A percentile compares a stretch with the other conserved stretches of the same genome.
These are phyloP conservation scores for Penicillium griseofulvum DNA, from an alignment of 2,329 filamentous ascomycete genomes.

Conservation along the genomic window DNA sequence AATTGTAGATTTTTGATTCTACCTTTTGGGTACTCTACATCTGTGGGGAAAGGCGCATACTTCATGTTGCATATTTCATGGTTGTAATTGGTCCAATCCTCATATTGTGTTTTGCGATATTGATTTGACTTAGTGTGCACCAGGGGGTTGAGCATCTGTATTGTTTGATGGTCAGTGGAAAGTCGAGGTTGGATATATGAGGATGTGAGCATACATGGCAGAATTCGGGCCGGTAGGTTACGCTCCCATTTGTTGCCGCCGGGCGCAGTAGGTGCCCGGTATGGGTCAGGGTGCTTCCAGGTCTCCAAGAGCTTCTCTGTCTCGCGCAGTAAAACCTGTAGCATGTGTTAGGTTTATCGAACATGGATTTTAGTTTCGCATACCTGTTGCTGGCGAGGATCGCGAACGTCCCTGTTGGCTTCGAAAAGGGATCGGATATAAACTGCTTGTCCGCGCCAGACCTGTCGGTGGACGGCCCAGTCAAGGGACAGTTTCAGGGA, in stretches of 20 bases:
- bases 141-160: constrained; percentile 26
- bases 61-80: constrained; percentile 1
- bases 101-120: not conserved
- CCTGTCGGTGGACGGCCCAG: constrained; percentile 87
- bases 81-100: not conserved
- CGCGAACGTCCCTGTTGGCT: constrained; percentile 79
- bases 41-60: not conserved
- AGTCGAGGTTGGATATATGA: not conserved
- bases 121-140: constrained; percentile 20
- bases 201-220: constrained; percentile 67
- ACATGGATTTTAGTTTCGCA: not conserved
- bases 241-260: constrained; percentile 97
- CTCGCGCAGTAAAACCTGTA: constrained; percentile 76
- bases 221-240: constrained; percentile 76
- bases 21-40: not conserved
- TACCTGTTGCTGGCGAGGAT: constrained; percentile 85
- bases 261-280: constrained; percentile 81
- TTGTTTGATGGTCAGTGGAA: constrained; percentile 3
- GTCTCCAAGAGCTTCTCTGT: constrained; percentile 83
- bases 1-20: not conserved
- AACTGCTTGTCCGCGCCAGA: constrained; percentile 94
- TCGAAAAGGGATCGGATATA: constrained; percentile 96
- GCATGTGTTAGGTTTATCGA: constrained; percentile 3
- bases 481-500: constrained; percentile 90
- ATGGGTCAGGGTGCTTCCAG: constrained; percentile 98